Conservation (phyloP, 2,329 filamentous ascomycete genomes). For the Elsinoe fawcettii region DNA sequence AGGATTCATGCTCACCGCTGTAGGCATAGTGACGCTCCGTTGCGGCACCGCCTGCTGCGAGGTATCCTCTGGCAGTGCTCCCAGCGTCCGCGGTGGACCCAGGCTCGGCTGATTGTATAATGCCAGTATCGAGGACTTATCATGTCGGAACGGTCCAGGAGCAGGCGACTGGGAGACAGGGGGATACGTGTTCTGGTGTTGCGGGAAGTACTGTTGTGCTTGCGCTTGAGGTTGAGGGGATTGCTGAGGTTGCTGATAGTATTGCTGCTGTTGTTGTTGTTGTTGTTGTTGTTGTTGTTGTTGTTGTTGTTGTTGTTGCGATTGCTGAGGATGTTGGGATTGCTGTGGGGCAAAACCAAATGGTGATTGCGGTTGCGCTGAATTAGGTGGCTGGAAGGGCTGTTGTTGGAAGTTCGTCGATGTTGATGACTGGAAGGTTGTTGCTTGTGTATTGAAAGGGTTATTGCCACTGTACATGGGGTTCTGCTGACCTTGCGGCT, state of each 20-base stretch:
- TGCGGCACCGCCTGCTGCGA: constrained; percentile 23
- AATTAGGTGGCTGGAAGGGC: constrained; percentile 23
- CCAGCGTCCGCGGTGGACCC: constrained; percentile 35
- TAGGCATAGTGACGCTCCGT: constrained; percentile 33
- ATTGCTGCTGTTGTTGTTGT: constrained; percentile 30
- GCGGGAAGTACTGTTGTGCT: constrained; percentile 22
- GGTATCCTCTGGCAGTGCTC: constrained; percentile 31
- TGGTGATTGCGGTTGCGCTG: constrained; percentile 22
- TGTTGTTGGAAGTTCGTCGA: constrained; percentile 24
- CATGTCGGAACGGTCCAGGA: constrained; percentile 42
- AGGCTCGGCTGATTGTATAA: constrained; percentile 59
- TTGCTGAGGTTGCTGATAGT: constrained; percentile 27
- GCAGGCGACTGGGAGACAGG: constrained; percentile 30
- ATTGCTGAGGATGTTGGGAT: constrained; percentile 28
- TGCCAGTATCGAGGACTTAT: constrained; percentile 69
- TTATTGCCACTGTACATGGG: constrained; percentile 6
- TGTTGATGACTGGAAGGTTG: constrained; percentile 27
- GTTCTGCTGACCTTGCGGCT: constrained; percentile 19
- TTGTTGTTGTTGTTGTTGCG: constrained; percentile 26
- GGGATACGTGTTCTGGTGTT: constrained; percentile 22
- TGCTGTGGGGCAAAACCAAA: constrained; percentile 29
- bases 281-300: constrained; percentile 31
- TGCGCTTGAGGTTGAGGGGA: constrained; percentile 33
- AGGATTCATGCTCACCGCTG: constrained; percentile 24
- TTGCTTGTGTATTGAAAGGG: constrained; percentile 19